Percentiles rank a stretch among this genome's conserved stretches.
phyloP scores from a whole-genome alignment of 2,329 filamentous ascomycete genomes.

The Fusarium tjaetaba region DNA sequence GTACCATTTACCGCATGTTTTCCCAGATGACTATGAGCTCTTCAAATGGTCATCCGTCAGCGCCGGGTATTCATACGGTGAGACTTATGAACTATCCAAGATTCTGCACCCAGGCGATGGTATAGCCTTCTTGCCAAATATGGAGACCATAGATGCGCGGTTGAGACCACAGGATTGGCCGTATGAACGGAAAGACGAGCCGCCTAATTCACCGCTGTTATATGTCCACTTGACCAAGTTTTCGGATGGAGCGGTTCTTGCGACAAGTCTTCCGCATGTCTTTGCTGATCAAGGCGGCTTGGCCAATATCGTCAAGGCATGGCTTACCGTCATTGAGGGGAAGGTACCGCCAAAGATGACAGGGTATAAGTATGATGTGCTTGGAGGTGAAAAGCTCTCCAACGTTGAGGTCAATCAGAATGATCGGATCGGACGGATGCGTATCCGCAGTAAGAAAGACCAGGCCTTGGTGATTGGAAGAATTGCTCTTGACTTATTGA shows the following conservation, averaged over 20 bases:
- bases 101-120: background rate
- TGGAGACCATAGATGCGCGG: background rate
- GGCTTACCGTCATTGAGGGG: background rate
- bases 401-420: rapidly evolving
- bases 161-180: constrained; percentile 3
- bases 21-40: background rate
- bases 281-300: constrained; percentile 11
- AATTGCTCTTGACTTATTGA: background rate
- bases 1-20: constrained; percentile 3
- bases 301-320: constrained; percentile 9
- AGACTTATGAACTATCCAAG: background rate
- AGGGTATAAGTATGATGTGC: background rate
- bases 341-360: background rate
- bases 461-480: background rate
- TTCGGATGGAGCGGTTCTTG: background rate
- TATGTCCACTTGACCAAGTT: constrained; percentile 5
- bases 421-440: background rate
- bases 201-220: background rate
- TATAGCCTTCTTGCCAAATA: background rate
- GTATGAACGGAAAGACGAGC: constrained; percentile 9
- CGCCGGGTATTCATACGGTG: background rate
- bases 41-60: constrained; percentile 3
- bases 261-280: background rate
- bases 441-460: background rate
- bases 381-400: background rate